phyloP scores from a whole-genome alignment of 495 filamentous ascomycete genomes.

The Annulohypoxylon nitens region DNA sequence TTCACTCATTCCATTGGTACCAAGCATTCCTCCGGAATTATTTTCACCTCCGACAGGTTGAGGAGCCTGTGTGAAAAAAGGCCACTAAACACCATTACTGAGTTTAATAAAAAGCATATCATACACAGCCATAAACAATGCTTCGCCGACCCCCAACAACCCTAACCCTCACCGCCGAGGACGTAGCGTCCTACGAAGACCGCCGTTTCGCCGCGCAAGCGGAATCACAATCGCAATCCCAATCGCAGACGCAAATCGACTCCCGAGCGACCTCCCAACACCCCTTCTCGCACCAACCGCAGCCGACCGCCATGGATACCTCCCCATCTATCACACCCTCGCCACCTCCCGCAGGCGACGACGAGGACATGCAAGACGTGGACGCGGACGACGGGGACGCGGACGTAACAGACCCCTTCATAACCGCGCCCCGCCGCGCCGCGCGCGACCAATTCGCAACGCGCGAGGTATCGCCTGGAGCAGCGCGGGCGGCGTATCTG shows the following conservation, averaged over 20 bases:
- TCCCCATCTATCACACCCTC: conserved; percentile 36
- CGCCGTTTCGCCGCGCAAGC: conserved; percentile 49
- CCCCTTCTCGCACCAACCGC: conserved; percentile 26
- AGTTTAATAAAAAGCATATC: conserved; percentile 1
- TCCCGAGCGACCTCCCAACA: conserved; percentile 35
- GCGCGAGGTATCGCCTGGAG: conserved; percentile 25
- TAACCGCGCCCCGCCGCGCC: conserved; percentile 42
- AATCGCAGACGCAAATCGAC: conserved; percentile 40
- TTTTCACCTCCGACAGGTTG: not conserved
- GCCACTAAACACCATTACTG: not conserved
- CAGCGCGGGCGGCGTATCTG: conserved; percentile 35
- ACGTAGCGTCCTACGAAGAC: conserved; percentile 82
- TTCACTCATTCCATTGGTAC: not conserved
- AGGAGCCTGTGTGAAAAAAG: not conserved
- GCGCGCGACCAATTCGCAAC: conserved; percentile 26
- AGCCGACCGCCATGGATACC: conserved; percentile 47
- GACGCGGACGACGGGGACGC: conserved; percentile 41
- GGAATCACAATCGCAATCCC: conserved; percentile 45
- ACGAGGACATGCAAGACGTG: conserved; percentile 45
- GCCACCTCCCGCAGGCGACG: conserved; percentile 29
- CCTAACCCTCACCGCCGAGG: conserved; percentile 82
- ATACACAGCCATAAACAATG: conserved; percentile 64
- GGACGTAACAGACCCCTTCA: conserved; percentile 48
- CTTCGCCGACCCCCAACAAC: conserved; percentile 84
- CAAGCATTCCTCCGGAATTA: not conserved